Percentiles rank a stretch among this genome's conserved stretches.
phyloP scores from a whole-genome alignment of 2,329 filamentous ascomycete genomes.

The Alternaria brassicicola region DNA sequence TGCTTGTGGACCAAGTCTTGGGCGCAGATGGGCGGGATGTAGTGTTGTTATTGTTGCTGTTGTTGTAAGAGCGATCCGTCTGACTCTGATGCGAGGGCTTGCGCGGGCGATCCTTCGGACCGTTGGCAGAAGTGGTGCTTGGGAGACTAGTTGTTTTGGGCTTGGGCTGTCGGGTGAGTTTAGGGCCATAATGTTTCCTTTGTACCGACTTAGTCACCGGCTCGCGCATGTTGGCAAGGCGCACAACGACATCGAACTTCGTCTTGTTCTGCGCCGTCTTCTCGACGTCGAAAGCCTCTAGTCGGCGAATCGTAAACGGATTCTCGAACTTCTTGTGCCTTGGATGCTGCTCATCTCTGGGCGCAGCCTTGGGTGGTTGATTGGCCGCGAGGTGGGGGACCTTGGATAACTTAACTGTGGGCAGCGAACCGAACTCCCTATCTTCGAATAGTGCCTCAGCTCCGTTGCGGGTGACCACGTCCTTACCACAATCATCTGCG shows the following conservation, averaged over 20 bases:
- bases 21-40: constrained; percentile 33
- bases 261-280: constrained; percentile 26
- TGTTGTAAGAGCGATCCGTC: constrained; percentile 30
- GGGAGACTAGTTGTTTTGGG: constrained; percentile 34
- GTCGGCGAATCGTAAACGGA: constrained; percentile 35
- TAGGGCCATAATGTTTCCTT: constrained; percentile 31
- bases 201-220: constrained; percentile 39
- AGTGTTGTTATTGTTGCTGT: constrained; percentile 21
- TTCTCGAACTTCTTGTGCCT: constrained; percentile 37
- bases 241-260: constrained; percentile 36
- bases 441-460: constrained; percentile 54
- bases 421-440: constrained; percentile 55
- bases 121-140: constrained; percentile 22
- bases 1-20: constrained; percentile 34
- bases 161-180: constrained; percentile 27
- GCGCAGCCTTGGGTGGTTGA: constrained; percentile 32
- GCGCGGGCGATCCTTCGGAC: constrained; percentile 35
- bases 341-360: constrained; percentile 29
- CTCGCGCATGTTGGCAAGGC: constrained; percentile 33
- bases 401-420: constrained; percentile 45
- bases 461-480: constrained; percentile 49
- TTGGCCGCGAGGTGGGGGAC: constrained; percentile 43
- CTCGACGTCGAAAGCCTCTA: constrained; percentile 36
- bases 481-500: constrained; percentile 39
- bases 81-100: constrained; percentile 42